A percentile compares a stretch with the other conserved stretches of the same genome.
These are phyloP conservation scores for Canariomyces notabilis DNA, from an alignment of 2,329 filamentous ascomycete genomes.

Conservation along the genomic window DNA sequence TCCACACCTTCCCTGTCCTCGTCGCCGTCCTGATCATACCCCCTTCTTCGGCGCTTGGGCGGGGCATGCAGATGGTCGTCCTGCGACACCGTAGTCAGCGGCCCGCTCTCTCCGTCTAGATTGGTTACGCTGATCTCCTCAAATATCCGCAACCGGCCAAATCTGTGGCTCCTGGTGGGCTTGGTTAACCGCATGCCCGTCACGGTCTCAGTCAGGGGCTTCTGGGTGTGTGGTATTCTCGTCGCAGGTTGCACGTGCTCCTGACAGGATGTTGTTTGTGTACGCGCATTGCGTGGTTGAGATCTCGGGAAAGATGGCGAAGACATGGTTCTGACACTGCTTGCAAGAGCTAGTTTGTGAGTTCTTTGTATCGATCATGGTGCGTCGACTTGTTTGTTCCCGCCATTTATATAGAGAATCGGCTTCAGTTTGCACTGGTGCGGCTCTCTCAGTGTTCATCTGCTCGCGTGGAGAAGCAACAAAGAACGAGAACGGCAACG, in stretches of 20 bases:
- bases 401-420: no score
- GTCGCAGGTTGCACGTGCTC: no score
- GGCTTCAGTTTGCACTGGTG: no score
- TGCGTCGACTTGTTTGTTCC: no score
- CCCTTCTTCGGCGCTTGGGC: no score
- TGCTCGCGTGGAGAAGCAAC: not conserved
- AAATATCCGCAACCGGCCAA: slow-evolving; percentile 6
- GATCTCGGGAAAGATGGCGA: no score
- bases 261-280: no score
- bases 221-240: not conserved
- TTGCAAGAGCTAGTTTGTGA: no score
- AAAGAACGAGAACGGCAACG: not conserved
- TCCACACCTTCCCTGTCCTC: not conserved
- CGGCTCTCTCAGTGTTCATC: not conserved
- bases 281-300: no score
- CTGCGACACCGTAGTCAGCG: not conserved
- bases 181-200: slow-evolving; percentile 5
- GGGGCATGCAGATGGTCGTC: no score
- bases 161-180: not conserved
- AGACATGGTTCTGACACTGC: no score
- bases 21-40: not conserved
- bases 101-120: not conserved
- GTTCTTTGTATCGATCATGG: no score
- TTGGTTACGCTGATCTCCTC: slow-evolving; percentile 2
- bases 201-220: not conserved